These are phyloP conservation scores for Saturnispora mendoncae DNA, from an alignment of 805 yeast genomes.

Conservation along the genomic window DNA sequence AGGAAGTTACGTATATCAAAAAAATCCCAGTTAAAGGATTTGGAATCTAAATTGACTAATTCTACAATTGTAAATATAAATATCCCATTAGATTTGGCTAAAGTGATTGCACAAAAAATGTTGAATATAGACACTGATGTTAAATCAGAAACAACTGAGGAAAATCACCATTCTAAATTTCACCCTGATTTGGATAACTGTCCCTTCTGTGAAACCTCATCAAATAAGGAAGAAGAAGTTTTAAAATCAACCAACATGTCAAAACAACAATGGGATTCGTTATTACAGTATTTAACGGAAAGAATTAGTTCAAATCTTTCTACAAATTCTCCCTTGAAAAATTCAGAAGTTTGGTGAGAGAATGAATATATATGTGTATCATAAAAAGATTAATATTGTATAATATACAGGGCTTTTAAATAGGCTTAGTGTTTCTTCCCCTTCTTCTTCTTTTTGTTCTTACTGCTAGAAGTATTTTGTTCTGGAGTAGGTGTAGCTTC, in stretches of 20 bases:
- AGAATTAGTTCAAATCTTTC: neutral
- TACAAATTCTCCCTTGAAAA: neutral
- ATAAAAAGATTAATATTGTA: conserved; percentile 1
- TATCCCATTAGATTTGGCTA: conserved; percentile 4
- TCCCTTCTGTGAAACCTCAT: conserved; percentile 6
- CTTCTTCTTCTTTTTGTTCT: conserved; percentile 19
- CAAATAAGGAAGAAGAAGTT: neutral
- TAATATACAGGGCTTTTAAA: conserved; percentile 7
- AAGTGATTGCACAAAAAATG: conserved; percentile 5
- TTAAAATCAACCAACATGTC: conserved; percentile 2
- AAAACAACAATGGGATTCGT: conserved; percentile 3
- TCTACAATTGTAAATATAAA: conserved; percentile 8
- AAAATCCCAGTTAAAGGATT: neutral
- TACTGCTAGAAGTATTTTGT: conserved; percentile 9
- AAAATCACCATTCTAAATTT: neutral
- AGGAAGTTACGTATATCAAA: neutral
- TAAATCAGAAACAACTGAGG: neutral
- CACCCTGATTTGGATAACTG: conserved; percentile 7
- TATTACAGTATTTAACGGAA: conserved; percentile 3
- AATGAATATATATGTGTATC: neutral
- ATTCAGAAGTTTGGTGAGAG: conserved; percentile 3
- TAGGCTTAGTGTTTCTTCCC: conserved; percentile 16
- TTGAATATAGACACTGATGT: neutral
- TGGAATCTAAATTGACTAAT: conserved; percentile 3
- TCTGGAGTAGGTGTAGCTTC: neutral